Conservation (phyloP, 2,329 filamentous ascomycete genomes). For the Pezicula rhizophila region DNA sequence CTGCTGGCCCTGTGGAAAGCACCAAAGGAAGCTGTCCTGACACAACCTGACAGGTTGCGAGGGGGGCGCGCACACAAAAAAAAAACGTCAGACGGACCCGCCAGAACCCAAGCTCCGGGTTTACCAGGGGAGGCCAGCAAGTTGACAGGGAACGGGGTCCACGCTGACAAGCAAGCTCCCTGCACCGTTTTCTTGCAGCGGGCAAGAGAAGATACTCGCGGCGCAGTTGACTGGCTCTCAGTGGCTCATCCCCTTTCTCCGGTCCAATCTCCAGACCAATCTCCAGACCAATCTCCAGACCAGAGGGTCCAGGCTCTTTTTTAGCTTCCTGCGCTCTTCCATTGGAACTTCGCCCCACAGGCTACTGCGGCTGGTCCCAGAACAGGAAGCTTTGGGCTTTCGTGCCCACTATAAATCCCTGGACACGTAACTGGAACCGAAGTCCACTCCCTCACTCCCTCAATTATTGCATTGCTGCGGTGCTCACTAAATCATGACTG, state of each 20-base stretch:
- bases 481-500: too few species aligned
- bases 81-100: background rate
- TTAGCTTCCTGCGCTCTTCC: background rate
- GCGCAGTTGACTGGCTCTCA: too few species aligned
- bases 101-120: background rate
- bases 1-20: background rate
- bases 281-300: too few species aligned
- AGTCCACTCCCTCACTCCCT: too few species aligned
- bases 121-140: background rate
- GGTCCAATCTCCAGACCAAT: too few species aligned
- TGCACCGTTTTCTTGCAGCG: too few species aligned
- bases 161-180: background rate
- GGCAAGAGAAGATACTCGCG: too few species aligned
- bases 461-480: too few species aligned
- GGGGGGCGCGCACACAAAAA: background rate
- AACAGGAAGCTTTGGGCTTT: background rate
- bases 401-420: too few species aligned
- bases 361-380: slow-evolving; percentile 1
- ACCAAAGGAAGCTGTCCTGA: background rate
- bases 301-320: background rate
- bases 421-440: too few species aligned
- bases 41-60: background rate
- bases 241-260: too few species aligned
- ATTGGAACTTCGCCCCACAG: background rate
- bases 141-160: background rate